Conservation (phyloP, 1,139 yeast genomes). For the Blastobotrys proliferans region DNA sequence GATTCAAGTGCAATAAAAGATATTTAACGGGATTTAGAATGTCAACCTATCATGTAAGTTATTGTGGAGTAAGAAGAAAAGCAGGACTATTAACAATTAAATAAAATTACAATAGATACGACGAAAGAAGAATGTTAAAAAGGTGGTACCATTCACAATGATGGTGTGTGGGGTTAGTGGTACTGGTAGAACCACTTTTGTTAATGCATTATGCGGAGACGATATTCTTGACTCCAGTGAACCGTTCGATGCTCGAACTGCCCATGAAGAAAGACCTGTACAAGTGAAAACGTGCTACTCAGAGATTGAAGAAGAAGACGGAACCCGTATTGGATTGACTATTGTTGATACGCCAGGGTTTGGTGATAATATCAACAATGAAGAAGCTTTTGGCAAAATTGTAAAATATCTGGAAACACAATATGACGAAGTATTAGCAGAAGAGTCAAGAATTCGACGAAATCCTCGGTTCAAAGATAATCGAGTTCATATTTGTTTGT, state of each 20-base stretch:
- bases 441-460: constrained; percentile 86
- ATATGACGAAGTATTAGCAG: constrained; percentile 85
- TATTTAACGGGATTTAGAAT: too few species aligned
- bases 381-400: constrained; percentile 65
- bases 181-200: constrained; percentile 73
- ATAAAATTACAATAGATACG: constrained; percentile 28
- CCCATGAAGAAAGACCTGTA: constrained; percentile 45
- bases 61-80: too few species aligned
- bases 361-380: constrained; percentile 66
- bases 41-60: too few species aligned
- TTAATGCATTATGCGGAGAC: constrained; percentile 78
- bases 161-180: constrained; percentile 74
- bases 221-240: constrained; percentile 43
- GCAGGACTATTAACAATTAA: too few species aligned
- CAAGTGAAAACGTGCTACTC: constrained; percentile 47
- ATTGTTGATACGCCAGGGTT: constrained; percentile 84
- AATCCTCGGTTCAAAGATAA: constrained; percentile 72
- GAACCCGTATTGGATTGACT: constrained; percentile 35
- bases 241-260: constrained; percentile 41
- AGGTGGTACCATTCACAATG: constrained; percentile 75
- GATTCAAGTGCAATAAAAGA: too few species aligned
- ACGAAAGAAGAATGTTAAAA: constrained; percentile 71
- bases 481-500: constrained; percentile 64
- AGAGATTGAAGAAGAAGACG: constrained; percentile 39
- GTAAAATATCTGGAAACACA: constrained; percentile 76